Evolutionary conservation across 2,329 filamentous ascomycete genomes (phyloP).

Genomic region (Bipolaris oryzae): DNA sequence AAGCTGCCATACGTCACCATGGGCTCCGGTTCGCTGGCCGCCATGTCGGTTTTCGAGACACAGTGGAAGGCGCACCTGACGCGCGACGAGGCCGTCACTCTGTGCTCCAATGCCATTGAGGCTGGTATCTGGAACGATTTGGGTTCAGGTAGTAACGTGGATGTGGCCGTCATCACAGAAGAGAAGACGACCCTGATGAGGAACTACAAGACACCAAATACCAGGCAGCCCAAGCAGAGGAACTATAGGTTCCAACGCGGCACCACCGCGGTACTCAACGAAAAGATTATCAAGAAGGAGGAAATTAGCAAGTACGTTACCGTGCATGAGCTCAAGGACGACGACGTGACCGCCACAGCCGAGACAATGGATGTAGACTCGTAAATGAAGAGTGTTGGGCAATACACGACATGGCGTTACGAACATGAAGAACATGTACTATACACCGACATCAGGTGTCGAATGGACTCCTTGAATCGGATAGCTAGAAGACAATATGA

Average conservation of each 20-base stretch:
- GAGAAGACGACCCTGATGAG: constrained; percentile 94
- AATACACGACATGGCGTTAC: constrained; percentile 23
- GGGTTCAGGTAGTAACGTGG: constrained; percentile 95
- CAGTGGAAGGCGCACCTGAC: constrained; percentile 84
- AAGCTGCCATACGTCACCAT: constrained; percentile 99
- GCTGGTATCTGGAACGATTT: constrained; percentile 99
- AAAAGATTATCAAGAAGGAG: constrained; percentile 93
- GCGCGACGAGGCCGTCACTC: constrained; percentile 78
- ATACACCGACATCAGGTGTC: constrained; percentile 17
- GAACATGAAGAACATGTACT: constrained; percentile 28
- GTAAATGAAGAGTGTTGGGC: constrained; percentile 23
- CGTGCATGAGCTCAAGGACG: constrained; percentile 80
- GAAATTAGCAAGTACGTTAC: constrained; percentile 94
- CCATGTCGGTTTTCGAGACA: constrained; percentile 98
- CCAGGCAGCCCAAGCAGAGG: constrained; percentile 86
- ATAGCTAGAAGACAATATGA: constrained; percentile 24
- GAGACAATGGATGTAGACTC: constrained; percentile 71
- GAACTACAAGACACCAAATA: constrained; percentile 92
- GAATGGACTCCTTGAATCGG: constrained; percentile 5
- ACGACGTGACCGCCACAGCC: constrained; percentile 64
- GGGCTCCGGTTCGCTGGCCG: constrained; percentile 93
- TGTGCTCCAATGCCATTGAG: constrained; percentile 86
- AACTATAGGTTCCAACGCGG: constrained; percentile 90
- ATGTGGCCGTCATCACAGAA: constrained; percentile 91
- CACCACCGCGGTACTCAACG: constrained; percentile 93